Conservation (phyloP, 83 land plant genomes). For the Diphasiastrum complanatum region DNA sequence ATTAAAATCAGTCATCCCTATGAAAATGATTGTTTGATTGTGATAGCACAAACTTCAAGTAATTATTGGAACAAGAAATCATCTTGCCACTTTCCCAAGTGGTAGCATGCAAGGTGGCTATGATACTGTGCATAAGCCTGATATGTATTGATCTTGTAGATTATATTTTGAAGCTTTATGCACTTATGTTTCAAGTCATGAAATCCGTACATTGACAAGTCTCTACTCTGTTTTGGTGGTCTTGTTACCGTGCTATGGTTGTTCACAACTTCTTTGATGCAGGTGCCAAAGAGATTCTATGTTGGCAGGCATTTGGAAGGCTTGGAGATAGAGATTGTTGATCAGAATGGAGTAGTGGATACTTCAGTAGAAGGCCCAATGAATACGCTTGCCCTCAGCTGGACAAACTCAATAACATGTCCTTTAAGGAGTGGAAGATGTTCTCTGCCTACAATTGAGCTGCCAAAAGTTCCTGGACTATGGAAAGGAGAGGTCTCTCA, state of each 20-base stretch:
- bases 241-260: not conserved
- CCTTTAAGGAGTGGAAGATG: conserved; percentile 18
- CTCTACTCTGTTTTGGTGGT: not conserved
- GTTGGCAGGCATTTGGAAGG: conserved; percentile 14
- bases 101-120: too few relatives aligned
- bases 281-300: conserved; percentile 10
- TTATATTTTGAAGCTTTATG: too few relatives aligned
- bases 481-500: conserved; percentile 14
- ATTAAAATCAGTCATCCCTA: too few relatives aligned
- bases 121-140: too few relatives aligned
- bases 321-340: conserved; percentile 5
- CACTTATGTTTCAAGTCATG: too few relatives aligned
- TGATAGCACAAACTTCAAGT: too few relatives aligned
- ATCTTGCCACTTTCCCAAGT: too few relatives aligned
- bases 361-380: conserved; percentile 6
- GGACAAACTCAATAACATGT: not conserved
- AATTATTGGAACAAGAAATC: too few relatives aligned
- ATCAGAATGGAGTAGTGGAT: conserved; percentile 19
- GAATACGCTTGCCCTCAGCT: not conserved
- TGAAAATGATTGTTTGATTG: too few relatives aligned
- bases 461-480: conserved; percentile 10
- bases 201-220: too few relatives aligned
- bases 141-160: too few relatives aligned
- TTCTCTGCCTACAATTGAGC: conserved; percentile 1
- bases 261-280: not conserved